Evolutionary conservation across 257 asterid species (phyloP), one percentile per base, ranked within the genome.

Genomic region (Jacaranda mimosifolia): DNA sequence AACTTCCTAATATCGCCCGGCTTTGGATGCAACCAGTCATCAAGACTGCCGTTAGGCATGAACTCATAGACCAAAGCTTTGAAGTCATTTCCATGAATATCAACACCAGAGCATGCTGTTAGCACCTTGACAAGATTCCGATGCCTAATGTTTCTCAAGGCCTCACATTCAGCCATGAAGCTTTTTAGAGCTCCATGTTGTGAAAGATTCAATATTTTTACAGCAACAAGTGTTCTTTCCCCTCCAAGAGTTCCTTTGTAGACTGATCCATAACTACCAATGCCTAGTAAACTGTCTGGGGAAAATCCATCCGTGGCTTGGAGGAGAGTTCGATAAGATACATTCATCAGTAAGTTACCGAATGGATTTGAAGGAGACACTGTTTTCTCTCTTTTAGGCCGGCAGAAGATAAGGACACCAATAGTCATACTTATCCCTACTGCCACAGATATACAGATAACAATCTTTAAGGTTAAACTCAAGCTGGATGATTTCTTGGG

Each of bases 161-260:
- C 82, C 58, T 82, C 80, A 43, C 85, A 82, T 38, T 82, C 78
- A 6, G 85, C 80, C 43, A 82, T 9, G 48, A 77, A 82, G 55
- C 85, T 82, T 67, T 77, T 77, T 18, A 52, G 11, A 74, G 85
- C 82, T 73, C 82, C 82, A 21, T 15, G 64, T 1, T 38, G 73
- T 0, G 46, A 36, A 11, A 82, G 80, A 57, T 77, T 77, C 26
- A 77, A 26, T 17, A 77, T 71, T 43, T 82, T 78, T 6, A 82
- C 63, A 3, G 80, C 80, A 0, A 77, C 83, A 17, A 57, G 14
- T 14, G 12, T 59, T 51, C 73, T 78, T 3, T 66, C 77, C 9
- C 62, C 52, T n/a, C 36, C 63, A 17, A 72, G 57, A 51, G 10
- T 58, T 67, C 85, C 82, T 77, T 72, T 77, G 52, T 77, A 72